phyloP scores from a whole-genome alignment of 164 flowering plant species.

The Macadamia tetraphylla region DNA sequence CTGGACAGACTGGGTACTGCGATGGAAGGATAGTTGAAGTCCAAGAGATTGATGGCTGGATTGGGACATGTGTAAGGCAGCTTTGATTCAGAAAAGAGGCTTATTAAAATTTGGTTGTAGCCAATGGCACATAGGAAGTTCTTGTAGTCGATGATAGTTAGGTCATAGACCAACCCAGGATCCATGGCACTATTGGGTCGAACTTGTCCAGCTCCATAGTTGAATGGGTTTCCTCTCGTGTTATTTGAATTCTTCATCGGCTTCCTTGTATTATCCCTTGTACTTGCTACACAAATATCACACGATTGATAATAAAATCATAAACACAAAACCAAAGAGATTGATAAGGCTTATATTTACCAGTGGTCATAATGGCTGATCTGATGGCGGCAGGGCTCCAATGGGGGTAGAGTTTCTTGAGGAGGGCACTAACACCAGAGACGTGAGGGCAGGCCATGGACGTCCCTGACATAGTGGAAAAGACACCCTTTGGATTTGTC shows the following conservation, averaged over 20 bases:
- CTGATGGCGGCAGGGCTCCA: conserved; percentile 82
- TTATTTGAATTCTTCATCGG: conserved; percentile 24
- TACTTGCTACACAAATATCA: conserved; percentile 30
- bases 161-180: conserved; percentile 71
- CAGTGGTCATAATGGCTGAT: conserved; percentile 81
- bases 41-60: neutral
- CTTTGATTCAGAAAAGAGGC: too few relatives aligned
- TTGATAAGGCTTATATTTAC: conserved; percentile 15
- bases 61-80: conserved; percentile 18
- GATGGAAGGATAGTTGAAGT: conserved; percentile 60
- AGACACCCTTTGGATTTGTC: too few relatives aligned
- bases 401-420: conserved; percentile 56
- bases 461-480: conserved; percentile 60
- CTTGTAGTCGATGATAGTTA: conserved; percentile 37
- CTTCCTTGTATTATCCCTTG: conserved; percentile 33
- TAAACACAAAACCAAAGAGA: neutral
- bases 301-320: neutral
- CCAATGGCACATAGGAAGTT: conserved; percentile 51
- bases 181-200: conserved; percentile 51
- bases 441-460: conserved; percentile 93
- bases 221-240: conserved; percentile 28
- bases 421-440: conserved; percentile 67
- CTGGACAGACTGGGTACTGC: conserved; percentile 48
- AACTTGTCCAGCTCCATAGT: conserved; percentile 55
- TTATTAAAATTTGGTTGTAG: conserved; percentile 6